Evolutionary conservation across 257 asterid genomes (phyloP).

Genomic region (Galeopsis tetrahit): DNA sequence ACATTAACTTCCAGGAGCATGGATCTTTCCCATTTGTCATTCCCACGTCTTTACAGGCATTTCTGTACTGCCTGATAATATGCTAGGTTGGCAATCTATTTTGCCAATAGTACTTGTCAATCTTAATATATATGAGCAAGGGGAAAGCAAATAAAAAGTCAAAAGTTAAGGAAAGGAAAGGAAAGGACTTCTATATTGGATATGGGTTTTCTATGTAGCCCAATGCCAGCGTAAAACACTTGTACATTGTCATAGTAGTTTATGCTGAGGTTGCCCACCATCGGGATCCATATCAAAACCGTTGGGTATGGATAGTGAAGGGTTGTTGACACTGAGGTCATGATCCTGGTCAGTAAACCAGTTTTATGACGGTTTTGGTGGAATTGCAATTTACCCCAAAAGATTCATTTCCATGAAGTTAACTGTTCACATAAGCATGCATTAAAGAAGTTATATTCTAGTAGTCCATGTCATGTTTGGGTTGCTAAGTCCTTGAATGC

Average conservation of each 20-base stretch:
- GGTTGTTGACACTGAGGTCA: conserved; percentile 1
- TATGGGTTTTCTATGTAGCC: neutral
- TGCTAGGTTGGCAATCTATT: conserved; percentile 4
- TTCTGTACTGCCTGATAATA: conserved; percentile 18
- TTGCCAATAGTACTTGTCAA: neutral
- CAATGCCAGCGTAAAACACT: no score
- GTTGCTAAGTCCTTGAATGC: conserved; percentile 13
- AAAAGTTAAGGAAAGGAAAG: conserved; percentile 12
- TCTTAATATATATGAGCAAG: conserved; percentile 8
- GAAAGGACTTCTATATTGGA: conserved; percentile 17
- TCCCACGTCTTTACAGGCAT: neutral
- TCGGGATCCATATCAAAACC: no score
- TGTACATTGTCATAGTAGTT: no score
- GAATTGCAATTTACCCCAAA: neutral
- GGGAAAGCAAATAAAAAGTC: neutral
- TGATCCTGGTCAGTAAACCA: neutral
- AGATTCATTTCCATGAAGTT: conserved; percentile 5
- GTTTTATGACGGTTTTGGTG: neutral
- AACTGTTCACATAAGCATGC: conserved; percentile 1
- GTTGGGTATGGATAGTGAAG: conserved; percentile 7
- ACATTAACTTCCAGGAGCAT: neutral
- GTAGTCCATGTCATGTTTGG: conserved; percentile 10
- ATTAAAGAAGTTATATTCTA: neutral
- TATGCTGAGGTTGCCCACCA: no score
- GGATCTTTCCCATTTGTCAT: conserved; percentile 1